Evolutionary conservation across 2,329 filamentous ascomycete species (phyloP).

Genomic region (Nectriaceae sp.): DNA sequence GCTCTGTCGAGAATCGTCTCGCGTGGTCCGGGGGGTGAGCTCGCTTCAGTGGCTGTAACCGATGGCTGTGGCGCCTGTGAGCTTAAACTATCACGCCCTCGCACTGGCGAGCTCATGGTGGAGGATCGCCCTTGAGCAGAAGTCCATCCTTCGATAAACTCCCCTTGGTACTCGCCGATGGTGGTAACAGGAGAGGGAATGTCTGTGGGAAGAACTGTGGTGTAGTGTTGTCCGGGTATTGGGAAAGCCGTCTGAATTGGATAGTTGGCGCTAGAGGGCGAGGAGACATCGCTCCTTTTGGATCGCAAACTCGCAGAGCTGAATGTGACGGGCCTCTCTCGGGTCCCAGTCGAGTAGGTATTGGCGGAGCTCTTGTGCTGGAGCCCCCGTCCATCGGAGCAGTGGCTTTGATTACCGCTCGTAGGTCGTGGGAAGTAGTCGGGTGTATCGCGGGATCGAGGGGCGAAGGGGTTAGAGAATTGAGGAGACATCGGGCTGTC

Average conservation of each 20-base stretch:
- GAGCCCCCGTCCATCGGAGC: slow-evolving; percentile 35
- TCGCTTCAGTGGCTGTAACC: slow-evolving; percentile 41
- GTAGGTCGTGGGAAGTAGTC: slow-evolving; percentile 46
- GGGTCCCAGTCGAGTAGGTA: slow-evolving; percentile 47
- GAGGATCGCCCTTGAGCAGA: slow-evolving; percentile 61
- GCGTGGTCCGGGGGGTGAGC: slow-evolving; percentile 54
- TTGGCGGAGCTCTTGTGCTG: slow-evolving; percentile 52
- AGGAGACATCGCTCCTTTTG: slow-evolving; percentile 63
- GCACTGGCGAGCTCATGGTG: slow-evolving; percentile 56
- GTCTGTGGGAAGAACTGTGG: slow-evolving; percentile 54
- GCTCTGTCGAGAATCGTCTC: slow-evolving; percentile 70
- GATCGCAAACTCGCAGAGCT: slow-evolving; percentile 63
- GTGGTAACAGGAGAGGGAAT: slow-evolving; percentile 58
- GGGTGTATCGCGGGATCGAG: slow-evolving; percentile 41
- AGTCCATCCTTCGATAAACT: slow-evolving; percentile 63
- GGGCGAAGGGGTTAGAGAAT: slow-evolving; percentile 55
- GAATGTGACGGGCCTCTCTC: slow-evolving; percentile 53
- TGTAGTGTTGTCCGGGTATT: slow-evolving; percentile 50
- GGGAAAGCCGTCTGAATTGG: slow-evolving; percentile 40
- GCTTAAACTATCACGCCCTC: slow-evolving; percentile 56
- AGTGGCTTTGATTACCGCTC: slow-evolving; percentile 43
- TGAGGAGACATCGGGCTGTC: slow-evolving; percentile 55
- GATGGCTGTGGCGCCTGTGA: slow-evolving; percentile 46
- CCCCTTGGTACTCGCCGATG: slow-evolving; percentile 54
- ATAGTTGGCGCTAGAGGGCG: slow-evolving; percentile 53